Base-by-base conservation (phyloP, 768 basidiomycete genomes). In the Cystobasidium ongulense region DNA sequence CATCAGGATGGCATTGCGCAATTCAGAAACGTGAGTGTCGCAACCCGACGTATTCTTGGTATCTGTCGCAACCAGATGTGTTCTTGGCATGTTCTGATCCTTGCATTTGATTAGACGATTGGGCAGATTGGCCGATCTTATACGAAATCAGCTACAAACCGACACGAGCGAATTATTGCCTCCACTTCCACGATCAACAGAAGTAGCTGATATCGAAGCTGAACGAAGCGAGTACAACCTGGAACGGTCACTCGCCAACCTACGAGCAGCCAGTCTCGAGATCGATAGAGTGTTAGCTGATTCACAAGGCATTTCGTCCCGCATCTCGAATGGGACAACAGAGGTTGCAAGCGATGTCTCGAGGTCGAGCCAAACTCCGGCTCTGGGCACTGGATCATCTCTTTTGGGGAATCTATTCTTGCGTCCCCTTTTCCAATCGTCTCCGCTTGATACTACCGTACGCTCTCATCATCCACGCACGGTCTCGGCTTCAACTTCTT, bases 1-100 rank as follows among this genome's bases (percentile, higher is more conserved):
- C 3, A 57, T 71, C 15, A 53, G 68, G 4, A 71, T 36, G 35
- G 68, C 54, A 35, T 36, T 71, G 21, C n/a, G 27, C 4, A 23
- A 59, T 38, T 71, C 68, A 31, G 68, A 71, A 35, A 31, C 46
- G 68, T 71, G 27, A 61, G 68, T 46, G 38, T 27, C 15, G 27
- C n/a, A 23, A 7, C 23, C 65, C 21, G 13, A 18, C 18, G 41
- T 18, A 67, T 50, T 25, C 11, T 41, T 8, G 31, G 65, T 36
- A 36, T 15, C 7, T 17, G 23, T 7, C 35, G 62, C 23, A 23
- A 17, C 17, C 21, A 63, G 10, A 17, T 21, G 65, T 5, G 3
- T 18, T 39, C 63, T 39, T 17, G 5, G 1, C 23, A n/a, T 18
- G 33, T 27, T 38, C 11, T 27, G 31, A 64, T 39, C 10, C 46